These are phyloP conservation scores for Candida dajiaensis DNA, from an alignment of 805 yeast genomes.

Conservation along the genomic window DNA sequence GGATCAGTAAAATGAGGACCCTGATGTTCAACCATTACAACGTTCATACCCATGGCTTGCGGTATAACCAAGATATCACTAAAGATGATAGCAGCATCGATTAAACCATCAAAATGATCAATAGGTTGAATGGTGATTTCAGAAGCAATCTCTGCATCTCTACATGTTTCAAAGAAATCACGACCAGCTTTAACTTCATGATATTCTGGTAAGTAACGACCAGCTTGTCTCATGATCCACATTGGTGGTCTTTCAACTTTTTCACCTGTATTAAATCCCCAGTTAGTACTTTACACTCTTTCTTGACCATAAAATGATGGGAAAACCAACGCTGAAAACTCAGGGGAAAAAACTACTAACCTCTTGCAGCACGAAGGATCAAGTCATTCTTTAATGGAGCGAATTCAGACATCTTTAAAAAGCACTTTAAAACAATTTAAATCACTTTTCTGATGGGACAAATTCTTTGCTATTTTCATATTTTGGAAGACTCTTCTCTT, in stretches of 20 bases:
- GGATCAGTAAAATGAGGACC: conserved; percentile 95
- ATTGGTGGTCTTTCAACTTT: conserved; percentile 94
- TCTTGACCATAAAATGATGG: background rate
- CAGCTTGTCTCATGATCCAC: conserved; percentile 99
- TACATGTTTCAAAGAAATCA: conserved; percentile 93
- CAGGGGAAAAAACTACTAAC: conserved; percentile 4
- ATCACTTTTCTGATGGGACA: background rate
- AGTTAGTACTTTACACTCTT: conserved; percentile 20
- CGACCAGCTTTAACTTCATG: conserved; percentile 79
- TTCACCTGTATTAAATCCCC: conserved; percentile 34
- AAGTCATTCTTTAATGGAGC: conserved; percentile 84
- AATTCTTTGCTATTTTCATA: background rate
- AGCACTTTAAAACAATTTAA: background rate
- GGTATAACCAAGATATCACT: conserved; percentile 94
- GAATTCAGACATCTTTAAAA: conserved; percentile 36
- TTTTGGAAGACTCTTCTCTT: too few relatives aligned
- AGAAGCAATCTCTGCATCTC: conserved; percentile 90
- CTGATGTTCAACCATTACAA: conserved; percentile 87
- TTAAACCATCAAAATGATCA: conserved; percentile 78
- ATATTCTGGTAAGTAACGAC: conserved; percentile 85
- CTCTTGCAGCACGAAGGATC: conserved; percentile 86
- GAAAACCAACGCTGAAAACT: too few relatives aligned
- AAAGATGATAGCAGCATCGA: conserved; percentile 96
- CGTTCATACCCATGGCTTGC: conserved; percentile 96
- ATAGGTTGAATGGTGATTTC: conserved; percentile 95